These are phyloP conservation scores for Kitagawia praeruptora DNA, from an alignment of 129 eudicot genomes.

Conservation along the genomic window DNA sequence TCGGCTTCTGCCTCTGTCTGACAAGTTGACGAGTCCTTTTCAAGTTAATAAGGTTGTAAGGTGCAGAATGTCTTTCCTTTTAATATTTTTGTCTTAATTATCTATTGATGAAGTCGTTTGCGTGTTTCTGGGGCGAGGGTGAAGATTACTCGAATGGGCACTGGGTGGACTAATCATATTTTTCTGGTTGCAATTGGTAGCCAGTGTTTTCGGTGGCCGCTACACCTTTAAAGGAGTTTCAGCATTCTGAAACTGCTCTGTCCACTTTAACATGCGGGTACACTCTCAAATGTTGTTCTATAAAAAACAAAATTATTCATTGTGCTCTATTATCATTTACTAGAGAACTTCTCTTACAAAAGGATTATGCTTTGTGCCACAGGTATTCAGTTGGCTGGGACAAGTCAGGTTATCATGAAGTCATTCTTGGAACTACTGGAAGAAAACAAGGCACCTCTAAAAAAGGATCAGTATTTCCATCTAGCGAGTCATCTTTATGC, in stretches of 20 bases:
- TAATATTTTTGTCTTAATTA: neutral
- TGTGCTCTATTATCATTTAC: neutral
- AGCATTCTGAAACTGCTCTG: conserved; percentile 72
- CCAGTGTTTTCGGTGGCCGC: conserved; percentile 62
- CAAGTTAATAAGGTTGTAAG: conserved; percentile 77
- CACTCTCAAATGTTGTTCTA: conserved; percentile 6
- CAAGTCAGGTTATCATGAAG: conserved; percentile 49
- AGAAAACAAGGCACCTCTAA: conserved; percentile 91
- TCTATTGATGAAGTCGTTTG: neutral
- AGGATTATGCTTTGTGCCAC: neutral
- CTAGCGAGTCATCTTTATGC: conserved; percentile 87
- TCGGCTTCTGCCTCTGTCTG: conserved; percentile 51
- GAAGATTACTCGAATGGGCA: neutral
- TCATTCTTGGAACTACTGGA: conserved; percentile 91
- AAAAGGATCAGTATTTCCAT: conserved; percentile 69
- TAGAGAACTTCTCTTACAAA: neutral
- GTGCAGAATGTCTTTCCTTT: conserved; percentile 26
- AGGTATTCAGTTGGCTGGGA: conserved; percentile 14
- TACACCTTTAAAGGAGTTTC: conserved; percentile 77
- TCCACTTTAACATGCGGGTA: conserved; percentile 87
- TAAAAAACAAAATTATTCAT: neutral
- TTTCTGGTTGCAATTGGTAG: conserved; percentile 37
- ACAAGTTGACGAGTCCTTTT: conserved; percentile 54
- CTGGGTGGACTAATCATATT: neutral
- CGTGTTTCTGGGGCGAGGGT: neutral